Conservation (phyloP, 2,329 filamentous ascomycete genomes). For the Claviceps pazoutovae region DNA sequence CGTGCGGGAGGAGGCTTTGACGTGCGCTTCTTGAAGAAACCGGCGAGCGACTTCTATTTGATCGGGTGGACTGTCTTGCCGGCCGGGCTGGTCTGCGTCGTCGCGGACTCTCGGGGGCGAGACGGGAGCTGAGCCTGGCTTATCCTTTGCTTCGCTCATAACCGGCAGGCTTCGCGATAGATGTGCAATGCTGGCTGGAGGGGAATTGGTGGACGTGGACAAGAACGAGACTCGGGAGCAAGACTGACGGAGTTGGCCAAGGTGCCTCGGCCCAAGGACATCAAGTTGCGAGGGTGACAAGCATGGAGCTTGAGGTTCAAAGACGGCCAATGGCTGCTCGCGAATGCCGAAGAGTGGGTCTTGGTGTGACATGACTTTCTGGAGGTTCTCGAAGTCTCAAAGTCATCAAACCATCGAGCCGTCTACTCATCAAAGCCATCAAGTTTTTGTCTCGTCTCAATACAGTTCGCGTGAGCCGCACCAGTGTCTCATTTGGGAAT, state of each 20-base stretch:
- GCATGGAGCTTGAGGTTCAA: background rate
- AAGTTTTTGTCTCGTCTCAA: too few species aligned
- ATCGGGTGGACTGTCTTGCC: conserved; percentile 13
- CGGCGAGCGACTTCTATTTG: conserved; percentile 50
- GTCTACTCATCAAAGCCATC: background rate
- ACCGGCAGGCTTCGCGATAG: background rate
- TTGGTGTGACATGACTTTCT: background rate
- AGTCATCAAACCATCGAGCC: background rate
- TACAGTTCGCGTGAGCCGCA: too few species aligned
- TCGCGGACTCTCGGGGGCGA: conserved; percentile 21
- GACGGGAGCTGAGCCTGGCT: conserved; percentile 9
- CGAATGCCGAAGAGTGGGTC: background rate
- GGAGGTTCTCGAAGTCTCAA: background rate
- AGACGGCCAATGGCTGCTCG: background rate
- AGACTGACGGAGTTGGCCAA: background rate
- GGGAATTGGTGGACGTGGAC: background rate
- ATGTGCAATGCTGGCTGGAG: background rate
- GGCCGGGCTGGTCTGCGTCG: conserved; percentile 4
- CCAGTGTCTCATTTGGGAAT: background rate
- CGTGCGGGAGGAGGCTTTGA: conserved; percentile 53
- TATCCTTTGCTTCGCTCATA: conserved; percentile 21
- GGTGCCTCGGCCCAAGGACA: background rate
- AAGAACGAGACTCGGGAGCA: background rate
- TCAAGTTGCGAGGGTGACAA: background rate
- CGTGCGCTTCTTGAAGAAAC: conserved; percentile 63